A percentile compares a stretch with the other conserved stretches of the same genome.
Evolutionary conservation across 2,329 filamentous ascomycete species (phyloP).

Genomic region (Colletotrichum sp.): DNA sequence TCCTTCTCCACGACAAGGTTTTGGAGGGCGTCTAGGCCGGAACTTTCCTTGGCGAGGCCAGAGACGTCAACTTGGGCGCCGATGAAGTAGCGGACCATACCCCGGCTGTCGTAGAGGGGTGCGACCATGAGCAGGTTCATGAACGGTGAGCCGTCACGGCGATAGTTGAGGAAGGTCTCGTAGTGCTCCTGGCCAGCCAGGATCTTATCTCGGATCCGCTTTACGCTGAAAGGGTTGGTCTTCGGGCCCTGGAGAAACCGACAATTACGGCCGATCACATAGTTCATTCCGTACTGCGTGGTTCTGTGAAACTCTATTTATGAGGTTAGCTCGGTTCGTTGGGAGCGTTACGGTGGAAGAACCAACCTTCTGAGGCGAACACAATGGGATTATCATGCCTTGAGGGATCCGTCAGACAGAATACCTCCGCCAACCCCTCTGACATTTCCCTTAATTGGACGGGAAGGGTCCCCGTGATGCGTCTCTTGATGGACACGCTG

Average conservation of each 20-base stretch:
- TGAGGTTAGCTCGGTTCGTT: neutral
- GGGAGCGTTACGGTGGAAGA: rapidly evolving
- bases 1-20: constrained; percentile 45
- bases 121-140: constrained; percentile 80
- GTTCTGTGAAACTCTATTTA: constrained; percentile 69
- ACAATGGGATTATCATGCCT: constrained; percentile 77
- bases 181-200: constrained; percentile 70
- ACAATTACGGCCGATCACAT: constrained; percentile 78
- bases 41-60: constrained; percentile 69
- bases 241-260: constrained; percentile 79
- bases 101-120: constrained; percentile 71
- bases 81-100: constrained; percentile 69
- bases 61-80: constrained; percentile 77
- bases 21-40: constrained; percentile 67
- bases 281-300: constrained; percentile 76
- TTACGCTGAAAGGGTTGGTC: constrained; percentile 67
- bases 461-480: constrained; percentile 71
- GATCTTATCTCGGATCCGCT: constrained; percentile 66
- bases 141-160: constrained; percentile 77
- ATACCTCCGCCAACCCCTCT: constrained; percentile 77
- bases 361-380: constrained; percentile 74
- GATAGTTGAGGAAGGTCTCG: constrained; percentile 79
- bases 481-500: constrained; percentile 70
- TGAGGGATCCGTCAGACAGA: constrained; percentile 78
- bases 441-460: constrained; percentile 70